Base-by-base conservation (phyloP, 768 basidiomycete genomes). In the Termitomyces sp. region DNA sequence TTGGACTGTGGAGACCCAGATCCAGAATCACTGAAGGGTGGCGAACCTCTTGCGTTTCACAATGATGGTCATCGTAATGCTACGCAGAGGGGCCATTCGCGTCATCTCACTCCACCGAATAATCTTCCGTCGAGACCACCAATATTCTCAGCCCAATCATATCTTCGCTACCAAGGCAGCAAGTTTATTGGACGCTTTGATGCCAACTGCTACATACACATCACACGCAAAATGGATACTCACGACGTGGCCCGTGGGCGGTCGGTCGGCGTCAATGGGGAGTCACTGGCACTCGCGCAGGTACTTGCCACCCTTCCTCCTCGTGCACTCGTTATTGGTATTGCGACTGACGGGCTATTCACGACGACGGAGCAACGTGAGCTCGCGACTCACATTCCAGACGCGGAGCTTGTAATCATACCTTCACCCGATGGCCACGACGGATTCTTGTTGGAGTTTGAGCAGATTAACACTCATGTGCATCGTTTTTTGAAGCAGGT, bases 381-480 rank as follows among this genome's bases (percentile, higher is more conserved):
- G 58, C 79, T 99, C 52, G 92, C 93, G 2, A 77, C 77, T 1
- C 80, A 87, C 63, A 87, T 97, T 37, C 90, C 91, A 0, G 80
- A 78, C 7, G 87, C 91, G 0, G 81, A 88, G 63, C 77, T 98
- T 35, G 86, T 94, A 24, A 80, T 90, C 43, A 88, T 98, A 40
- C 82, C 85, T 5, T 86, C 83, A 8, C 86, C 83, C 2, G 94
- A 98, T 65, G 96, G 96, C 1, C 96, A 99, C 66, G 96, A 99
- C 65, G 96, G 96, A n/a, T 98, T 98, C 70, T 70, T 99, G 58
- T 78, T 98, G 55, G 96, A 99, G 72, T 98, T 98, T 66, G 92
- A 98, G 74, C 84, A 85, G 63, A 96, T 99, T 64, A 95, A 98
- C 64, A 71, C 68, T 26, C 83, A 88, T 65, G 83, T 97, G 24